Evolutionary conservation across 1,284 basidiomycete genomes (phyloP).

Genomic region (Ceratorhiza oryzae-sativae): DNA sequence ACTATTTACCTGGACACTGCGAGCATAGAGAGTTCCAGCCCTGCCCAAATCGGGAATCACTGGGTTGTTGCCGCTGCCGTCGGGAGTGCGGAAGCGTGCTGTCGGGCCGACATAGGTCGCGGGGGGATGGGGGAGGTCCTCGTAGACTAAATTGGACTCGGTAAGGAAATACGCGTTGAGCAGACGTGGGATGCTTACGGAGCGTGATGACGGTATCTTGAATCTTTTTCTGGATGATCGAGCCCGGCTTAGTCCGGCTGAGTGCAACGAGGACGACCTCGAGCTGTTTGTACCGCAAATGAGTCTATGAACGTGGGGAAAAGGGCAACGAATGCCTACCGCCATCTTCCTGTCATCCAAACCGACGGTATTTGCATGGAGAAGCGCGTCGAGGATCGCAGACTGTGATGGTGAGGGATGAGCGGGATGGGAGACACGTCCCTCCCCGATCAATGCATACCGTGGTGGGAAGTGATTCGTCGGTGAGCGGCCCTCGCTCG

Average conservation of each 20-base stretch:
- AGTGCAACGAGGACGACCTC: conserved; percentile 64
- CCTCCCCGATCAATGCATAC: not conserved
- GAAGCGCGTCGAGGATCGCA: conserved; percentile 56
- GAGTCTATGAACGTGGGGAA: not conserved
- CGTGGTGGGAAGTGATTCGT: conserved; percentile 28
- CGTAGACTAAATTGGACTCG: conserved; percentile 54
- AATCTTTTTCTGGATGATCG: conserved; percentile 52
- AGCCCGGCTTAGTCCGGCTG: conserved; percentile 56
- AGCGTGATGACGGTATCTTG: conserved; percentile 60
- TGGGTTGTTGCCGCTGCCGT: conserved; percentile 49
- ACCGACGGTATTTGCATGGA: conserved; percentile 55
- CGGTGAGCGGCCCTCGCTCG: conserved; percentile 44
- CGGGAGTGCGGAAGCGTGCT: conserved; percentile 47
- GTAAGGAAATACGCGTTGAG: not conserved
- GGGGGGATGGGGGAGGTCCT: conserved; percentile 74
- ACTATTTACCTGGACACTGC: conserved; percentile 42
- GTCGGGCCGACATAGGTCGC: conserved; percentile 56
- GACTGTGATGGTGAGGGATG: too few relatives aligned
- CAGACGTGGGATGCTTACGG: conserved; percentile 40
- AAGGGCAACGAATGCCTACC: conserved; percentile 50
- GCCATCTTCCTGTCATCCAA: conserved; percentile 66
- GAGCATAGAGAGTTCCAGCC: conserved; percentile 44
- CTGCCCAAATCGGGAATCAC: conserved; percentile 47
- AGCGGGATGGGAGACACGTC: not conserved
- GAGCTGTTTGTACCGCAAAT: conserved; percentile 53